These are phyloP conservation scores for Phytophthora vignae DNA, from an alignment of 352 stramenopile genomes.

Conservation along the genomic window DNA sequence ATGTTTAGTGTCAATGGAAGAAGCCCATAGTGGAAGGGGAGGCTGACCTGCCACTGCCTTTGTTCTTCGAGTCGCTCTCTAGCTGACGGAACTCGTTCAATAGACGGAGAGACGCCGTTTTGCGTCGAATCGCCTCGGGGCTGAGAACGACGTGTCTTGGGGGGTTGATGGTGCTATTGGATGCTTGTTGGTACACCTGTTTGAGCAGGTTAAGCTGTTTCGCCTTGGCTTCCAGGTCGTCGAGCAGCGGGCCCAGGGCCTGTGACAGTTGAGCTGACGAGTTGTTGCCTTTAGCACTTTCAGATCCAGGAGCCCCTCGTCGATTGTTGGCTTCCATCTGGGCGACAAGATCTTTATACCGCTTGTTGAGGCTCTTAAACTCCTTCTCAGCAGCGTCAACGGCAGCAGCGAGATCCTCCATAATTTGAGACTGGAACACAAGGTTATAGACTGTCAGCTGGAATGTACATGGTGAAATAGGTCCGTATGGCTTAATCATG, in stretches of 20 bases:
- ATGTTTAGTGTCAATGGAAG: constrained; percentile 23
- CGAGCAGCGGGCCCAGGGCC: constrained; percentile 52
- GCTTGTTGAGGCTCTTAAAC: constrained; percentile 55
- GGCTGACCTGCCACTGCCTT: constrained; percentile 36
- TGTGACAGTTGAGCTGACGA: constrained; percentile 49
- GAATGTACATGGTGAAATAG: not conserved
- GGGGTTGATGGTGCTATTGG: constrained; percentile 68
- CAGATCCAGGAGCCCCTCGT: constrained; percentile 10
- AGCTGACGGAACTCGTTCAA: constrained; percentile 74
- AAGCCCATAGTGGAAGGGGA: constrained; percentile 12
- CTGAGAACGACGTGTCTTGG: constrained; percentile 58
- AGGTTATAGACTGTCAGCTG: constrained; percentile 12
- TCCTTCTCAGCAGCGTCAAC: constrained; percentile 53
- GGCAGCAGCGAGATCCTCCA: constrained; percentile 57
- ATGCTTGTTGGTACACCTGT: constrained; percentile 64
- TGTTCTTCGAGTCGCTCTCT: constrained; percentile 55
- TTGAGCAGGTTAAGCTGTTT: constrained; percentile 76
- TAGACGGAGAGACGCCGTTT: constrained; percentile 71
- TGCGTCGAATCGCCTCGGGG: constrained; percentile 63
- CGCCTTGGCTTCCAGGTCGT: constrained; percentile 72
- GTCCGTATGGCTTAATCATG: not conserved
- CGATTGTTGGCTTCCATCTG: constrained; percentile 47
- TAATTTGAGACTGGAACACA: constrained; percentile 54
- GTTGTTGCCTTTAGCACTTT: constrained; percentile 7
- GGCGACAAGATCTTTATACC: constrained; percentile 52